phyloP scores from a whole-genome alignment of 306 rosid species.

The Cucumis cinereus region DNA sequence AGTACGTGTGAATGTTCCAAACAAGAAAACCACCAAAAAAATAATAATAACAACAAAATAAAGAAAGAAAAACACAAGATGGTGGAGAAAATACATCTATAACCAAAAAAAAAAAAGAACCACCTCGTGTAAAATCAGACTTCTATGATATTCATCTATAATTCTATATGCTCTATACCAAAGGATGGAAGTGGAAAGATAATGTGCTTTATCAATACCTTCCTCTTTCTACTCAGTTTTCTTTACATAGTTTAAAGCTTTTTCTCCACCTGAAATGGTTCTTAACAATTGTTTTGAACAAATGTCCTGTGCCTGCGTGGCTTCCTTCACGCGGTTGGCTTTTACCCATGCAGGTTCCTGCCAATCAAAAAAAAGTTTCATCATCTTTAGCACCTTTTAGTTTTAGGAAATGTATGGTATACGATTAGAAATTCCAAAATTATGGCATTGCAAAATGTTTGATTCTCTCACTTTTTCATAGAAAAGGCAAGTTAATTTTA shows the following conservation, averaged over 20 bases:
- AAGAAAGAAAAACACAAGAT: not conserved
- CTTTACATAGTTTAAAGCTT: conserved; percentile 11
- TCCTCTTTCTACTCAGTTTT: conserved; percentile 17
- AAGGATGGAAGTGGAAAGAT: not conserved
- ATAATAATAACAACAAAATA: not conserved
- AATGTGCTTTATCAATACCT: not conserved
- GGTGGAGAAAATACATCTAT: not conserved
- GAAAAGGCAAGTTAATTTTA: conserved; percentile 6
- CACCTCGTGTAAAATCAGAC: not conserved
- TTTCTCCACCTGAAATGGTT: conserved; percentile 49
- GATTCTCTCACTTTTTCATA: not conserved
- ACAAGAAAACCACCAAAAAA: not conserved
- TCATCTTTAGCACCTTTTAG: not conserved
- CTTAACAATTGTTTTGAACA: conserved; percentile 70
- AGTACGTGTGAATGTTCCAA: not conserved
- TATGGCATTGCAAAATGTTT: not conserved
- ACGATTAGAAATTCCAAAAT: not conserved
- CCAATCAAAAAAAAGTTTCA: conserved; percentile 1
- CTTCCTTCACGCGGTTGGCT: conserved; percentile 62
- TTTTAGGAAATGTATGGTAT: conserved; percentile 1
- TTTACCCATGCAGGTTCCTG: conserved; percentile 99
- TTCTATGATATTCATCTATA: not conserved
- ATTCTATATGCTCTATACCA: conserved; percentile 5
- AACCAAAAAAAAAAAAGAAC: not conserved
- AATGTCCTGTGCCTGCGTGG: conserved; percentile 55